Conservation (phyloP, 2,329 filamentous ascomycete genomes). For the Fusarium circinatum region DNA sequence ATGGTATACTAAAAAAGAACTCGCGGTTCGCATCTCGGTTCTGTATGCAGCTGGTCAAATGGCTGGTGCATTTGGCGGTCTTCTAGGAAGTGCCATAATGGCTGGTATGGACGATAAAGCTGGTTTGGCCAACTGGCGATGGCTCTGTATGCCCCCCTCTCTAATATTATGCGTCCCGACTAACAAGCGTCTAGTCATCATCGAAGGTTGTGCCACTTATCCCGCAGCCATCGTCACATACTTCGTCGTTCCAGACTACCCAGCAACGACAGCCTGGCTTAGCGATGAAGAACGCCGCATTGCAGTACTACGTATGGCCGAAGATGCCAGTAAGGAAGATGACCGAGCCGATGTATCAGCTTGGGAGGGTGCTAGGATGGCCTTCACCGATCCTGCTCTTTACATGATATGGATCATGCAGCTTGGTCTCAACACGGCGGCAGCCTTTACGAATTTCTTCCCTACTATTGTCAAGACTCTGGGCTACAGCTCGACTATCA, state of each 20-base stretch:
- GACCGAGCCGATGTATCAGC: not conserved
- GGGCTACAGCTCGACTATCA: conserved; percentile 1
- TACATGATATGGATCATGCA: conserved; percentile 25
- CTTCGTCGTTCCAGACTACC: conserved; percentile 19
- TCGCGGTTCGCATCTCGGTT: conserved; percentile 72
- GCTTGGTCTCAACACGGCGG: conserved; percentile 10
- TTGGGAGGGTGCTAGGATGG: conserved; percentile 8
- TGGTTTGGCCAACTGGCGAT: conserved; percentile 71
- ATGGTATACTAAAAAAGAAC: conserved; percentile 62
- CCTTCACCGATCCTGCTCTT: not conserved
- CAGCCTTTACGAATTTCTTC: conserved; percentile 13
- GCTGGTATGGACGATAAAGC: conserved; percentile 68
- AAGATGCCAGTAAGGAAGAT: conserved; percentile 13
- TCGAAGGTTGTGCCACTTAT: conserved; percentile 9
- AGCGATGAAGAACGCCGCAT: conserved; percentile 5
- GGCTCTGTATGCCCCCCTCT: conserved; percentile 21
- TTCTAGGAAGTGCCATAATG: conserved; percentile 73
- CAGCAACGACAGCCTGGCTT: conserved; percentile 8
- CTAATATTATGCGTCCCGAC: rapidly evolving
- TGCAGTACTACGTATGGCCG: conserved; percentile 1
- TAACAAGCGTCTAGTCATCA: not conserved
- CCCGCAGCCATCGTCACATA: conserved; percentile 9
- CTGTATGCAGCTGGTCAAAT: conserved; percentile 76
- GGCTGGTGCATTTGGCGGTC: conserved; percentile 76
- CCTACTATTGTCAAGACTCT: conserved; percentile 14